Conservation (phyloP, 768 basidiomycete genomes). For the Tulasnella sp. region DNA sequence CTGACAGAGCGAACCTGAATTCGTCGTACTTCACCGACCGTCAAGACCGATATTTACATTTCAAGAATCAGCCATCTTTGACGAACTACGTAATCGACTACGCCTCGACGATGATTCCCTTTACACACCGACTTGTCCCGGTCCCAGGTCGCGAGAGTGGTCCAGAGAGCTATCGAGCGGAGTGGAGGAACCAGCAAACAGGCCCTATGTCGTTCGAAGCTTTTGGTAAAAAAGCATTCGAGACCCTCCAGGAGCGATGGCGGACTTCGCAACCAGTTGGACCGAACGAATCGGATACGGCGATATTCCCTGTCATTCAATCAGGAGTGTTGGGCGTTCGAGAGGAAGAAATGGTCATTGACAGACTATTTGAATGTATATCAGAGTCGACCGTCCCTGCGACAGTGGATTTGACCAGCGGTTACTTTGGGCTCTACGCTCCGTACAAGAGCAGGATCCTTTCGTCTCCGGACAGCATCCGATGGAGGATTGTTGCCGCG, state of each 20-base stretch:
- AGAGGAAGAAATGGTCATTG: conserved; percentile 72
- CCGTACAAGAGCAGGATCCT: conserved; percentile 71
- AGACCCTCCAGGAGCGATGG: conserved; percentile 52
- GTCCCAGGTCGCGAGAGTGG: conserved; percentile 15
- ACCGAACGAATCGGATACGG: conserved; percentile 44
- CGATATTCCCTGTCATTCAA: conserved; percentile 81
- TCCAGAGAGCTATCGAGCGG: conserved; percentile 50
- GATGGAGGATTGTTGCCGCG: conserved; percentile 75
- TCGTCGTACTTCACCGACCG: conserved; percentile 90
- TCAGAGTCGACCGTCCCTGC: conserved; percentile 12
- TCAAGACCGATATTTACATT: conserved; percentile 89
- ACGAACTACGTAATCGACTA: conserved; percentile 84
- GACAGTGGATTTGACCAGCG: conserved; percentile 75
- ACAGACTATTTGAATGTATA: conserved; percentile 56
- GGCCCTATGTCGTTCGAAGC: conserved; percentile 69
- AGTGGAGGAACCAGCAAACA: conserved; percentile 62
- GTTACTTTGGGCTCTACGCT: conserved; percentile 86
- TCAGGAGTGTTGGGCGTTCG: conserved; percentile 81
- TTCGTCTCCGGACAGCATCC: conserved; percentile 45
- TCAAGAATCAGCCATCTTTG: conserved; percentile 56
- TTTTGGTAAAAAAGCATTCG: conserved; percentile 55
- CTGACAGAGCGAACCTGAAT: conserved; percentile 81
- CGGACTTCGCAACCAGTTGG: conserved; percentile 33
- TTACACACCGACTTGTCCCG: conserved; percentile 60
- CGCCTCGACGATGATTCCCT: conserved; percentile 59